Evolutionary conservation across 169 alveolate species (phyloP).

Genomic region (Cryptosporidium parvum): DNA sequence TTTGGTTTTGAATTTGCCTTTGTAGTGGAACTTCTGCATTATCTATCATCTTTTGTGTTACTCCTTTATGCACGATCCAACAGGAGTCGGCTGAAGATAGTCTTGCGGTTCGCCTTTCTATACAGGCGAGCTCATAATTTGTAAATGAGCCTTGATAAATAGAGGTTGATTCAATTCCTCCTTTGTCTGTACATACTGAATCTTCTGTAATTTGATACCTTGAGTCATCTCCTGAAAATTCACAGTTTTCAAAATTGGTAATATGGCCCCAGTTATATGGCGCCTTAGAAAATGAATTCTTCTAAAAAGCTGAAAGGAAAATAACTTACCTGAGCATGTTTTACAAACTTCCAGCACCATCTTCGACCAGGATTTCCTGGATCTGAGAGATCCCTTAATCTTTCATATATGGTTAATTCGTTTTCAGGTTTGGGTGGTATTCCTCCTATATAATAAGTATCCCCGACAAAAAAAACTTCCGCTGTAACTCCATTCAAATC

Average conservation of each 20-base stretch:
- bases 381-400: constrained; percentile 72
- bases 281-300: constrained; percentile 26
- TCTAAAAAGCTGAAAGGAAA: neutral
- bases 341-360: constrained; percentile 76
- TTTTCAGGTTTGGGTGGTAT: constrained; percentile 73
- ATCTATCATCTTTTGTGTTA: constrained; percentile 57
- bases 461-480: constrained; percentile 54
- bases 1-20: neutral
- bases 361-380: constrained; percentile 76
- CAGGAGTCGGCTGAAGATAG: constrained; percentile 74
- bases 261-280: constrained; percentile 76
- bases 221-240: constrained; percentile 73
- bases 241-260: constrained; percentile 73
- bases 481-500: constrained; percentile 63
- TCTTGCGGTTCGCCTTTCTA: constrained; percentile 61
- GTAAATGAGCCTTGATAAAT: constrained; percentile 61
- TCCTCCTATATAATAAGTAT: constrained; percentile 65
- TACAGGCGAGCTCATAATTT: constrained; percentile 62
- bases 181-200: constrained; percentile 44
- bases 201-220: constrained; percentile 75
- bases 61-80: constrained; percentile 73
- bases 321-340: constrained; percentile 70
- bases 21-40: constrained; percentile 64
- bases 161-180: constrained; percentile 57
- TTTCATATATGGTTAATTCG: constrained; percentile 65